phyloP scores from a whole-genome alignment of 2,329 filamentous ascomycete species.

The Arthrobotrys sinensis region DNA sequence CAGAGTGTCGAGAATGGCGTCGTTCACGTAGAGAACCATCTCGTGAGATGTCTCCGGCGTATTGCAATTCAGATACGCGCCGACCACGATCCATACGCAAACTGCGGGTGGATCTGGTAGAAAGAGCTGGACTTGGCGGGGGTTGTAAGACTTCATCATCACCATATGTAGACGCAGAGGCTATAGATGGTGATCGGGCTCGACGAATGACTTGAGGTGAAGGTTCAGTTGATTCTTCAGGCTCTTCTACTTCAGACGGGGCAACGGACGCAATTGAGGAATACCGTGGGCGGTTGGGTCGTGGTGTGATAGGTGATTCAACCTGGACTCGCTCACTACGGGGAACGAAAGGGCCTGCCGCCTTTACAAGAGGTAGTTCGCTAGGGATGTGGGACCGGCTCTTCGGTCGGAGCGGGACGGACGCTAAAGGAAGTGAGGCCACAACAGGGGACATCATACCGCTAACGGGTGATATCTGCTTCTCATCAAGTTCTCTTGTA shows the following conservation, averaged over 20 bases:
- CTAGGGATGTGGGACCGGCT: constrained; percentile 34
- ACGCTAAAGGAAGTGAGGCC: constrained; percentile 17
- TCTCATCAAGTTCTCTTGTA: constrained; percentile 4
- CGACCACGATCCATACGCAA: constrained; percentile 40
- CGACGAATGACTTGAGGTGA: constrained; percentile 34
- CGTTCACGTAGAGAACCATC: constrained; percentile 53
- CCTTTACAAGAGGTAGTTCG: constrained; percentile 46
- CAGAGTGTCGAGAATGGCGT: constrained; percentile 49
- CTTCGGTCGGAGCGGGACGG: constrained; percentile 23
- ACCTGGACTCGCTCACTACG: constrained; percentile 39
- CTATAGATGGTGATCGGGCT: constrained; percentile 38
- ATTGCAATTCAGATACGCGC: constrained; percentile 51
- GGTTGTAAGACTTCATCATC: constrained; percentile 47
- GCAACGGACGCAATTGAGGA: constrained; percentile 36
- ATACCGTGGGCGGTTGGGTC: constrained; percentile 29
- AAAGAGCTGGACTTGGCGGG: constrained; percentile 48
- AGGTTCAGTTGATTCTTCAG: constrained; percentile 34
- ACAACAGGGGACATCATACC: constrained; percentile 42
- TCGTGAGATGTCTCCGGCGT: constrained; percentile 49
- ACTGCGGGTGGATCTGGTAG: constrained; percentile 46
- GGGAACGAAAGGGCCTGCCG: constrained; percentile 12
- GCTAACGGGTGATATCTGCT: constrained; percentile 30
- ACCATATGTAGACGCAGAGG: constrained; percentile 41
- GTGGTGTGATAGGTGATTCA: constrained; percentile 53
- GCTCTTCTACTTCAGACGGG: constrained; percentile 47